A percentile compares a stretch with the other conserved stretches of the same genome.
Evolutionary conservation across 495 filamentous ascomycete species (phyloP).

Genomic region (Hypoxylon rickii): DNA sequence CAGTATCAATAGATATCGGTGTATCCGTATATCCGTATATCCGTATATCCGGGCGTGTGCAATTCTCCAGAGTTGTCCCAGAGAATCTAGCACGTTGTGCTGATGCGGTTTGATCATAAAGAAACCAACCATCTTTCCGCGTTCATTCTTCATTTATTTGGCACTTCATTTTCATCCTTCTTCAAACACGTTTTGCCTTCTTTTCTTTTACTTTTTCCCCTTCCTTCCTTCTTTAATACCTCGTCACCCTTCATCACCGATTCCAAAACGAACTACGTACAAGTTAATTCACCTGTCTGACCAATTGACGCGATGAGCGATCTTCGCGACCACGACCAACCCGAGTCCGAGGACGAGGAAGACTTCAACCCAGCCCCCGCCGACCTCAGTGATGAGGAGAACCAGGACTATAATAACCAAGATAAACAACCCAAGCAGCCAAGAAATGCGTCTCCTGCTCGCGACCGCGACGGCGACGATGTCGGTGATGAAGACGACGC

Average conservation of each 20-base stretch:
- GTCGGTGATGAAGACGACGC: conserved; percentile 56
- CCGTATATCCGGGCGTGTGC: too few relatives aligned
- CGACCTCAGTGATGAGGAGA: conserved; percentile 71
- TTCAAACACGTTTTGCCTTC: too few relatives aligned
- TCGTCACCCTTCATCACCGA: not conserved
- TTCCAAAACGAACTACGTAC: not conserved
- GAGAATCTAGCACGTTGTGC: conserved; percentile 28
- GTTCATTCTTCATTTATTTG: conserved; percentile 12
- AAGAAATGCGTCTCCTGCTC: conserved; percentile 25
- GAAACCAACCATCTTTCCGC: conserved; percentile 18
- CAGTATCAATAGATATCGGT: too few relatives aligned
- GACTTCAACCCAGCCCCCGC: conserved; percentile 77
- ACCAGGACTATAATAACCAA: conserved; percentile 50
- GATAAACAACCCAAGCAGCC: conserved; percentile 37
- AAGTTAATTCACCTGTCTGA: not conserved
- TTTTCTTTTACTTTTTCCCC: not conserved
- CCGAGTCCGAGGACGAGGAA: conserved; percentile 76
- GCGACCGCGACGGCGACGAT: conserved; percentile 42
- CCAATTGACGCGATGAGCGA: conserved; percentile 50
- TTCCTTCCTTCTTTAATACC: conserved; percentile 5
- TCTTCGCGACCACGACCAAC: conserved; percentile 37
- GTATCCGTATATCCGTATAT: too few relatives aligned
- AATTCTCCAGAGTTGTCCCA: conserved; percentile 23
- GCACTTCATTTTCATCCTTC: too few relatives aligned
- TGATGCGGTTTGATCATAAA: conserved; percentile 23